Conservation (phyloP, 2,329 filamentous ascomycete species). For the Botrytis tulipae region DNA sequence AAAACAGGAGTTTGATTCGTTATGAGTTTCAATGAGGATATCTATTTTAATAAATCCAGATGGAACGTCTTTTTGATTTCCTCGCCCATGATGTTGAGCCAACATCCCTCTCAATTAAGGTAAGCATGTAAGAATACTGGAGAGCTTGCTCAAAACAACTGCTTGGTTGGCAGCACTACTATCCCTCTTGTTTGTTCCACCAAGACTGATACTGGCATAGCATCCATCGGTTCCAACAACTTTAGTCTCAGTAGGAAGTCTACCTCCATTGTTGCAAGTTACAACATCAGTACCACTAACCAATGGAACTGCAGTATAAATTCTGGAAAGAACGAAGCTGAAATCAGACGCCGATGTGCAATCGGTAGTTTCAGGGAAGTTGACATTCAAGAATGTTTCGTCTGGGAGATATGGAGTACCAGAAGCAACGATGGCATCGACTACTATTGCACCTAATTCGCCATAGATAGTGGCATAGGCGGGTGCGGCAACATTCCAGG, state of each 20-base stretch:
- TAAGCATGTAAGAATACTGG: conserved; percentile 3
- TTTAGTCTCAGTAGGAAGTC: conserved; percentile 1
- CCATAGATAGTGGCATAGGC: conserved; percentile 14
- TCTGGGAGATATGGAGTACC: conserved; percentile 4
- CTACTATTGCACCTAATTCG: not conserved
- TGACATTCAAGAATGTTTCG: conserved; percentile 2
- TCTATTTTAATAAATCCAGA: not conserved
- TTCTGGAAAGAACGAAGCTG: conserved; percentile 11
- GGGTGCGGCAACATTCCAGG: not conserved
- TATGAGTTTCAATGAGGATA: not conserved
- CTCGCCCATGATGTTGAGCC: not conserved
- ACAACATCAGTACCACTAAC: not conserved
- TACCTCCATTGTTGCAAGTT: conserved; percentile 13
- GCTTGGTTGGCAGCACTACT: conserved; percentile 5
- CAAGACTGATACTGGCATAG: conserved; percentile 18
- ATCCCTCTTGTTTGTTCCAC: conserved; percentile 15
- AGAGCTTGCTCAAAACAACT: conserved; percentile 4
- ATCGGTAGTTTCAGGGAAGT: not conserved
- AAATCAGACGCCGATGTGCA: not conserved
- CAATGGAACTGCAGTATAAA: not conserved
- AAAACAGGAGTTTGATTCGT: not conserved
- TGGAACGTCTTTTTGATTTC: not conserved
- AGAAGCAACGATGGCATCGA: not conserved
- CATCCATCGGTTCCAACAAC: conserved; percentile 9
- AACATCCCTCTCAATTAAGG: not conserved